Evolutionary conservation across 2,329 filamentous ascomycete genomes (phyloP).

Genomic region (Aspergillus sp.): DNA sequence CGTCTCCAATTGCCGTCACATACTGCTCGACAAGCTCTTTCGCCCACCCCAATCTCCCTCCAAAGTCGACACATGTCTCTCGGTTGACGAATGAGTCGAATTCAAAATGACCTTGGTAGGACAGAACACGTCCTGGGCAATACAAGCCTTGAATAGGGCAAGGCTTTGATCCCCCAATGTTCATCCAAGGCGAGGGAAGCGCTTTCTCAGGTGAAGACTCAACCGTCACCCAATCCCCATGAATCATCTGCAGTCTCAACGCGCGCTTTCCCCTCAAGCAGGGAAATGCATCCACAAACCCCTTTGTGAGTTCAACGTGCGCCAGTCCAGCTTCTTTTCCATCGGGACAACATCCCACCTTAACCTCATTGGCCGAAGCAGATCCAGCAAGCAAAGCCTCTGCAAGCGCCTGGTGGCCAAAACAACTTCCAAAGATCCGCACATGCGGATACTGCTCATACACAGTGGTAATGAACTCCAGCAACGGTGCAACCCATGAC

Average conservation of each 20-base stretch:
- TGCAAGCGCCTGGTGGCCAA: constrained; percentile 35
- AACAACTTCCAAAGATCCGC: constrained; percentile 38
- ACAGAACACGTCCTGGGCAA: constrained; percentile 22
- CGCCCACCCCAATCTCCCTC: constrained; percentile 24
- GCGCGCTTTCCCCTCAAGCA: not conserved
- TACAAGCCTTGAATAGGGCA: constrained; percentile 30
- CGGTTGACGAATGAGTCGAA: constrained; percentile 26
- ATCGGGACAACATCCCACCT: constrained; percentile 21
- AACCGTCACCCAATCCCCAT: constrained; percentile 32
- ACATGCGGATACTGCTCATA: constrained; percentile 31
- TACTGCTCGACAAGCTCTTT: constrained; percentile 15
- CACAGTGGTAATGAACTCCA: constrained; percentile 29
- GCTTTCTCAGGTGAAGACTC: not conserved
- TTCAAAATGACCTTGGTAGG: constrained; percentile 31
- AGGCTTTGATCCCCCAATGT: constrained; percentile 21
- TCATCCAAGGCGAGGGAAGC: constrained; percentile 23
- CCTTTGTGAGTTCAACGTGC: constrained; percentile 25
- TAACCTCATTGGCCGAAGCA: not conserved
- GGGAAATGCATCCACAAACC: constrained; percentile 14
- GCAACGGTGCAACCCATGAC: constrained; percentile 33
- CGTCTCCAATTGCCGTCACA: constrained; percentile 24
- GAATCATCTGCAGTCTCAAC: constrained; percentile 37
- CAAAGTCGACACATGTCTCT: constrained; percentile 26
- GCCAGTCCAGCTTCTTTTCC: constrained; percentile 37
- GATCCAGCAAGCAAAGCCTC: constrained; percentile 18